Percentiles rank a stretch among this genome's conserved stretches.
These are phyloP conservation scores for Phytophthora fragariaefolia DNA, from an alignment of 352 stramenopile genomes.

Conservation along the genomic window DNA sequence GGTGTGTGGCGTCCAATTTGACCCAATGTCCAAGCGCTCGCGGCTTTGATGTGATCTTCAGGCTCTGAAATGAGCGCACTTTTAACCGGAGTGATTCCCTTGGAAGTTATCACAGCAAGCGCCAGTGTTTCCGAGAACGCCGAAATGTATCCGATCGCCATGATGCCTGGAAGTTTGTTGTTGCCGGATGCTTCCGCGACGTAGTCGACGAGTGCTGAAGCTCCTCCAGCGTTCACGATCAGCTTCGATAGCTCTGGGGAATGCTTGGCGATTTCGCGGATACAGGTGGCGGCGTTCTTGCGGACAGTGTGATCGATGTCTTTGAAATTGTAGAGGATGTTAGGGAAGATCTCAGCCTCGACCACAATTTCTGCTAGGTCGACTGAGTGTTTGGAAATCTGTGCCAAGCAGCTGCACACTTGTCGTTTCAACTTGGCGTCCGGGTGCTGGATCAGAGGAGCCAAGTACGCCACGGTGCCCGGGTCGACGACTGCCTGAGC, in stretches of 20 bases:
- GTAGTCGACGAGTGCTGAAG: conserved; percentile 94
- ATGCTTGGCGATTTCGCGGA: conserved; percentile 96
- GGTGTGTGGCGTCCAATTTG: conserved; percentile 95
- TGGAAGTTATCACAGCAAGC: conserved; percentile 94
- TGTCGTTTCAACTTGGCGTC: conserved; percentile 95
- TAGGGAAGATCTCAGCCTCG: conserved; percentile 96
- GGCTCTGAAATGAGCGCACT: conserved; percentile 93
- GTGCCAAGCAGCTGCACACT: conserved; percentile 91
- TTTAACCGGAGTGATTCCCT: conserved; percentile 93
- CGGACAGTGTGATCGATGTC: conserved; percentile 94
- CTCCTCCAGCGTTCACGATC: conserved; percentile 96
- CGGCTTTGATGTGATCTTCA: conserved; percentile 96
- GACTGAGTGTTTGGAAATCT: conserved; percentile 96
- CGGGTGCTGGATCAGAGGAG: conserved; percentile 93
- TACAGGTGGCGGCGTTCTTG: conserved; percentile 96
- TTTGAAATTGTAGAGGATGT: conserved; percentile 95
- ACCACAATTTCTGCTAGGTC: conserved; percentile 96
- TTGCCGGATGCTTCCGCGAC: conserved; percentile 91
- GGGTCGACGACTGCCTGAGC: conserved; percentile 94
- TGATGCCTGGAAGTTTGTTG: conserved; percentile 95
- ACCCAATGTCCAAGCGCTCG: conserved; percentile 94
- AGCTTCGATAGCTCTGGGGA: conserved; percentile 95
- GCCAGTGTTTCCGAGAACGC: conserved; percentile 95
- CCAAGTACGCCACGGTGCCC: conserved; percentile 94
- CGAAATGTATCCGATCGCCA: conserved; percentile 96